Percentiles rank a stretch among this genome's conserved stretches.
phyloP scores from a whole-genome alignment of 139 green algal genomes.

The Limnomonas spitsbergensis region DNA sequence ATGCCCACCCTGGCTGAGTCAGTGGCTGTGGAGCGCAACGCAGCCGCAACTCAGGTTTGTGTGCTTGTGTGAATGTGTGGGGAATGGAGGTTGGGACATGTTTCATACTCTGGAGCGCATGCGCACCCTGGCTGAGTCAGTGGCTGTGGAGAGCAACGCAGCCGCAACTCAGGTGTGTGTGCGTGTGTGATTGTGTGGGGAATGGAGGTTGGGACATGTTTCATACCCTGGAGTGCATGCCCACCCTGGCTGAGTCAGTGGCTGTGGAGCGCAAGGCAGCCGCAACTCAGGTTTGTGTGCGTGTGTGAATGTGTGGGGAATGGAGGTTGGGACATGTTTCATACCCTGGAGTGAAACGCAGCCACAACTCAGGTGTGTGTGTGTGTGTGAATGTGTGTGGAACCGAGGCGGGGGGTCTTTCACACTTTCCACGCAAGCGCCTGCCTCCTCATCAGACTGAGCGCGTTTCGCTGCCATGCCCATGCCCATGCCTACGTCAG shows the following conservation, averaged over 20 bases:
- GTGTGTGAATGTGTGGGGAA: too few relatives aligned
- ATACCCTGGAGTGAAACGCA: constrained; percentile 19
- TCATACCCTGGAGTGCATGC: constrained; percentile 23
- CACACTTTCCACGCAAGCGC: too few relatives aligned
- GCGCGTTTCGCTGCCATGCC: too few relatives aligned
- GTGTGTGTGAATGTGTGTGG: too few relatives aligned
- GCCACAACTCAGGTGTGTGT: constrained; percentile 14
- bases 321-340: too few relatives aligned
- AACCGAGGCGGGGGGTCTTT: too few relatives aligned
- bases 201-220: too few relatives aligned
- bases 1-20: constrained; percentile 17
- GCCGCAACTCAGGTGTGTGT: constrained; percentile 19
- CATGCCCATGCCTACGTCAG: too few relatives aligned
- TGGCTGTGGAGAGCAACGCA: constrained; percentile 22
- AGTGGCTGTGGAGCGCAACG: constrained; percentile 22
- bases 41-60: constrained; percentile 24
- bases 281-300: constrained; percentile 7
- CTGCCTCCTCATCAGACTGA: too few relatives aligned
- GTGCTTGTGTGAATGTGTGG: too few relatives aligned
- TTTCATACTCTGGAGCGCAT: constrained; percentile 27
- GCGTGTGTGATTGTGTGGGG: too few relatives aligned
- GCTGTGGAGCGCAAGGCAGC: constrained; percentile 27
- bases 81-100: too few relatives aligned
- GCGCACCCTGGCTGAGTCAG: constrained; percentile 10
- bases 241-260: constrained; percentile 14